Conservation (phyloP, 2,329 filamentous ascomycete genomes). For the Claviceps spartinae region DNA sequence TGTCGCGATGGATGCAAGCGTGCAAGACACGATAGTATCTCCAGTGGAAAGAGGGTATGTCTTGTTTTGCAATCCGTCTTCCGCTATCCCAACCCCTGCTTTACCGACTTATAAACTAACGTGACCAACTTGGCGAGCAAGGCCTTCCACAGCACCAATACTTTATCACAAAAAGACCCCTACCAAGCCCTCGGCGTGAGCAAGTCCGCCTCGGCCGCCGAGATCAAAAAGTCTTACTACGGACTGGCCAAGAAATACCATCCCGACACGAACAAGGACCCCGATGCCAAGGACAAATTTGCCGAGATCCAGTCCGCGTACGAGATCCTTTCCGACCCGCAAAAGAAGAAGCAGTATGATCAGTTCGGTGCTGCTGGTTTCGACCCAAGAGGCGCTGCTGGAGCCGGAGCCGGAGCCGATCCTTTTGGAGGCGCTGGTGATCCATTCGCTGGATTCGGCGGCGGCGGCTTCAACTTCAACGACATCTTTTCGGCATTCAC, state of each 20-base stretch:
- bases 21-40: constrained; percentile 8
- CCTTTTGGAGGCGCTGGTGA: constrained; percentile 51
- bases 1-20: constrained; percentile 10
- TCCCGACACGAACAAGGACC: constrained; percentile 94
- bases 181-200: constrained; percentile 76
- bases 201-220: constrained; percentile 65
- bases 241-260: constrained; percentile 95
- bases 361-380: constrained; percentile 82
- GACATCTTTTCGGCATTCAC: constrained; percentile 86
- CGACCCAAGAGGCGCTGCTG: constrained; percentile 56
- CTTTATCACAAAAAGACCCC: constrained; percentile 55
- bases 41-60: constrained; percentile 17
- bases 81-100: not conserved
- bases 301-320: constrained; percentile 87
- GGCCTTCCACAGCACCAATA: constrained; percentile 48
- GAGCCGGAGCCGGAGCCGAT: constrained; percentile 38
- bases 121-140: constrained; percentile 13
- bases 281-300: constrained; percentile 88
- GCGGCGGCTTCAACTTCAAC: constrained; percentile 84
- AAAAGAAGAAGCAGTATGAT: constrained; percentile 88
- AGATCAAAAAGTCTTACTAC: constrained; percentile 99
- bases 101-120: not conserved
- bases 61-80: not conserved
- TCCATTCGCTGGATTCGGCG: constrained; percentile 42
- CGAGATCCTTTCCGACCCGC: constrained; percentile 79